phyloP scores from a whole-genome alignment of 306 rosid genomes.

The Pyrus communis region DNA sequence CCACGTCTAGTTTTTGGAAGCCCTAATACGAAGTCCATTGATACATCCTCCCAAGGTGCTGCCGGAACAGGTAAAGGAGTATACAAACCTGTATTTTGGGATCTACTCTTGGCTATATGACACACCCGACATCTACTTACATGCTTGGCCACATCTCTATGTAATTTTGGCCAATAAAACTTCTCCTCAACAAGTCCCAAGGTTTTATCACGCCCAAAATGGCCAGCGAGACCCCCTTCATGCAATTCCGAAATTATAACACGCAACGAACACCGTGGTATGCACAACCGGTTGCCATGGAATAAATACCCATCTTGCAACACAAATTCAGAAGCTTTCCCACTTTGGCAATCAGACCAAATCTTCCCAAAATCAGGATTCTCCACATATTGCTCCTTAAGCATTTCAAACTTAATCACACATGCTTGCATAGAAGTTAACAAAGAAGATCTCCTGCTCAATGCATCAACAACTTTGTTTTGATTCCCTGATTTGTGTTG shows the following conservation, averaged over 20 bases:
- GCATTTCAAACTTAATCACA: too few relatives aligned
- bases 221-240: neutral
- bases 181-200: neutral
- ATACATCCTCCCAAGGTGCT: neutral
- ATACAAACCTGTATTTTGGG: neutral
- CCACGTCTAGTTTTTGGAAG: neutral
- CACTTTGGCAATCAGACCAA: too few relatives aligned
- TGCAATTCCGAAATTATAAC: neutral
- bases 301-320: too few relatives aligned
- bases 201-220: neutral
- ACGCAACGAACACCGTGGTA: accelerated
- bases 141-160: too few relatives aligned
- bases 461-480: too few relatives aligned
- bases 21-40: neutral
- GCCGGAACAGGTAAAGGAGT: neutral
- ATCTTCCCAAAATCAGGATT: too few relatives aligned
- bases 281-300: neutral
- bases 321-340: too few relatives aligned
- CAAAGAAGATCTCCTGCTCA: too few relatives aligned
- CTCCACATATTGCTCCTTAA: too few relatives aligned
- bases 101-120: neutral
- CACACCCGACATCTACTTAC: neutral
- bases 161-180: too few relatives aligned
- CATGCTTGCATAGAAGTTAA: too few relatives aligned
- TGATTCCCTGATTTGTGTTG: too few relatives aligned